A percentile compares a stretch with the other conserved stretches of the same genome.
Conservation (phyloP, 2,329 filamentous ascomycete species). For the Ceratocystis huliohia region DNA sequence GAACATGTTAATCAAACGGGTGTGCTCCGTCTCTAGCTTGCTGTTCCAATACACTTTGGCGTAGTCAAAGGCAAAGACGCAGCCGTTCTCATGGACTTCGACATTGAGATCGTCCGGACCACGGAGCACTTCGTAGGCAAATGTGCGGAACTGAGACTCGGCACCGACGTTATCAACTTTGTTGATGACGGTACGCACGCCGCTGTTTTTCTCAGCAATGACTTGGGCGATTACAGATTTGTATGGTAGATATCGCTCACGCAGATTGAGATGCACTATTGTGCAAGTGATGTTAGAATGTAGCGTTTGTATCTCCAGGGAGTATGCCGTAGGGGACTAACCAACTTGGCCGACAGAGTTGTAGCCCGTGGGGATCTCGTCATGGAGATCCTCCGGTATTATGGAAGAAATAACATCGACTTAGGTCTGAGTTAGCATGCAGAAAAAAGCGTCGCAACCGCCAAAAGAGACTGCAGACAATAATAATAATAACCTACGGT, state of each 20-base stretch:
- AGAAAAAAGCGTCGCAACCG: not conserved
- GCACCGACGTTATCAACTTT: conserved; percentile 81
- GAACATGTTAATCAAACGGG: conserved; percentile 64
- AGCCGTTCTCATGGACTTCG: conserved; percentile 66
- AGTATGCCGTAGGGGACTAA: conserved; percentile 30
- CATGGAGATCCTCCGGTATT: conserved; percentile 64
- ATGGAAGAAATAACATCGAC: conserved; percentile 74
- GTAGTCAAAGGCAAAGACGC: conserved; percentile 87
- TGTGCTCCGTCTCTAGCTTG: conserved; percentile 78
- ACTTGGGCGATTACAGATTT: conserved; percentile 76
- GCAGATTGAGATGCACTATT: conserved; percentile 77
- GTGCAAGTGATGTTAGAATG: conserved; percentile 17
- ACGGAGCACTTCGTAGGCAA: conserved; percentile 78
- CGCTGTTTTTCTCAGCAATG: conserved; percentile 76
- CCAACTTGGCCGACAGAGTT: conserved; percentile 78
- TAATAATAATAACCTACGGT: conserved; percentile 40
- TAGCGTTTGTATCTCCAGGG: not conserved
- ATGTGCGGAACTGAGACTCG: conserved; percentile 78
- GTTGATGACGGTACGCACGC: conserved; percentile 82
- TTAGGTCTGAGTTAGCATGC: conserved; percentile 28
- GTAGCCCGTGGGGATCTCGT: conserved; percentile 75
- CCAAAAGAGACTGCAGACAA: not conserved
- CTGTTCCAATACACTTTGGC: conserved; percentile 97
- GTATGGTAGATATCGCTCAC: conserved; percentile 70
- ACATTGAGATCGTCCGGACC: conserved; percentile 76